Evolutionary conservation across 1,284 basidiomycete genomes (phyloP).

Genomic region (Pseudozyma flocculosa): DNA sequence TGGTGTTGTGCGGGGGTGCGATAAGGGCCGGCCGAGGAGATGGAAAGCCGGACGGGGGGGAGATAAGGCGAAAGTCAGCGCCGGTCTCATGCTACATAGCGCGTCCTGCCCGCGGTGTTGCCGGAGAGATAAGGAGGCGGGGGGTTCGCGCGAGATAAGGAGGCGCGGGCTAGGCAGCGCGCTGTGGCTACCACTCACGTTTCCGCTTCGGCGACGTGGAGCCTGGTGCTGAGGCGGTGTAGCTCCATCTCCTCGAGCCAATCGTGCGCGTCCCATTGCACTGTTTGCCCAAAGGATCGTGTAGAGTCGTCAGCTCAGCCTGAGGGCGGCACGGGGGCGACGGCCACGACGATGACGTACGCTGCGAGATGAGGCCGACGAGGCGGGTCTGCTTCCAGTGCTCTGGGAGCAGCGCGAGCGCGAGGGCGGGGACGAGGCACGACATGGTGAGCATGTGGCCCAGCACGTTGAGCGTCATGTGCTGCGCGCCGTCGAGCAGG

Average conservation of each 20-base stretch:
- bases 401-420: background rate
- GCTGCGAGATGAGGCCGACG: background rate
- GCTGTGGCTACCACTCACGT: too few relatives aligned
- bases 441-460: background rate
- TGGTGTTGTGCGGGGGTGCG: too few relatives aligned
- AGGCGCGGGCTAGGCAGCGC: too few relatives aligned
- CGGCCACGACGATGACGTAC: background rate
- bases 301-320: background rate
- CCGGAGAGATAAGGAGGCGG: too few relatives aligned
- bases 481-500: background rate
- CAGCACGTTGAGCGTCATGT: background rate
- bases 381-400: background rate
- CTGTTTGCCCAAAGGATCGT: background rate
- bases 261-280: conserved; percentile 25
- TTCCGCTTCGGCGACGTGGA: background rate
- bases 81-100: too few relatives aligned
- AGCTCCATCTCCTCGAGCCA: conserved; percentile 18
- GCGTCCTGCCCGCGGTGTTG: too few relatives aligned
- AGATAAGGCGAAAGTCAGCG: too few relatives aligned
- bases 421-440: background rate
- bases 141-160: too few relatives aligned
- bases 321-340: background rate
- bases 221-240: conserved; percentile 3
- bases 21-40: too few relatives aligned
- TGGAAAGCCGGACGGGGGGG: too few relatives aligned